Evolutionary conservation across 371 early-diverging fungal genomes (phyloP).

Genomic region (Haplosporangium sp.): DNA sequence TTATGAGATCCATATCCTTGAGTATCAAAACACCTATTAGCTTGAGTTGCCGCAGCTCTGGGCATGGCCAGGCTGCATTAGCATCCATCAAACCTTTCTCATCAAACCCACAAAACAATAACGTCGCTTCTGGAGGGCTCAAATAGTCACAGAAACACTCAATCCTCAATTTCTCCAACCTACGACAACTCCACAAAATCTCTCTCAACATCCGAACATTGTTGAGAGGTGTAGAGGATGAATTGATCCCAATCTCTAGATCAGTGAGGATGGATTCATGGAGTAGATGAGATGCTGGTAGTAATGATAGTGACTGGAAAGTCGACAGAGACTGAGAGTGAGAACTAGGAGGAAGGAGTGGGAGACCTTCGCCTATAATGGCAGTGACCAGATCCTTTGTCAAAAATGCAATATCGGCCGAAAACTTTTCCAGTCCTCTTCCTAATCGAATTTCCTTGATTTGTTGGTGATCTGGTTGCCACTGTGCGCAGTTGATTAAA

Average conservation of each 20-base stretch:
- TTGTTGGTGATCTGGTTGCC: neutral
- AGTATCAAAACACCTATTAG: neutral
- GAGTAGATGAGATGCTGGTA: neutral
- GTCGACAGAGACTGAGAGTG: neutral
- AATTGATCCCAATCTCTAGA: neutral
- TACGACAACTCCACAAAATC: neutral
- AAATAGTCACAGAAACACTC: neutral
- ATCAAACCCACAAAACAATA: slow-evolving; percentile 5
- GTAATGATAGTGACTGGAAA: neutral
- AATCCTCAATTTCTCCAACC: neutral
- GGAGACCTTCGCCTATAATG: neutral
- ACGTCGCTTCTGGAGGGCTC: neutral
- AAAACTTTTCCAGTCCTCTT: neutral
- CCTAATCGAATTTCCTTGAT: neutral
- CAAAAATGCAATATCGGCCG: neutral
- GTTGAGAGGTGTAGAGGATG: neutral
- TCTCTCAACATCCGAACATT: neutral
- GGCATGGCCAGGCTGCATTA: neutral
- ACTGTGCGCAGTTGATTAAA: slow-evolving; percentile 1
- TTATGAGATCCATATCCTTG: neutral
- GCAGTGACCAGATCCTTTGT: neutral
- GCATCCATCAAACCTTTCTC: neutral
- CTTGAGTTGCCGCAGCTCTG: neutral
- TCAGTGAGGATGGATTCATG: neutral
- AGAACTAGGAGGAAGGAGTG: neutral